Percentiles rank a stretch among this genome's conserved stretches.
Evolutionary conservation across 306 rosid species (phyloP).

Genomic region (Spatholobus suberectus): DNA sequence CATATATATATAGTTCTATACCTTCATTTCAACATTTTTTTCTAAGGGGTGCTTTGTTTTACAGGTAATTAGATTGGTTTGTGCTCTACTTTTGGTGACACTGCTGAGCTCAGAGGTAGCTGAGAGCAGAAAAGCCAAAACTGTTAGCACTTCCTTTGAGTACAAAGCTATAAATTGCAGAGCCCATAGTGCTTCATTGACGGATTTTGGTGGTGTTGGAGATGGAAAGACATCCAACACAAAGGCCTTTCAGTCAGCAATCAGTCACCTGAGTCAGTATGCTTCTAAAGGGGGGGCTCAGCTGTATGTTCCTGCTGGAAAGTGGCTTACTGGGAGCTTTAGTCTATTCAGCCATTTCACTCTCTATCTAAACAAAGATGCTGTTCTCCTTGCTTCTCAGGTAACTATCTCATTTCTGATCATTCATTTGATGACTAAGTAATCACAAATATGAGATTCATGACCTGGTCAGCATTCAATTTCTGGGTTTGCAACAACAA

Average conservation of each 20-base stretch:
- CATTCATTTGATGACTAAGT: background rate
- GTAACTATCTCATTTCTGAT: constrained; percentile 39
- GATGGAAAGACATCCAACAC: constrained; percentile 80
- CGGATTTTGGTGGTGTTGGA: constrained; percentile 83
- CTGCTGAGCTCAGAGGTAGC: constrained; percentile 49
- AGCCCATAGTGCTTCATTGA: constrained; percentile 66
- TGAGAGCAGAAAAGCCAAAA: constrained; percentile 51
- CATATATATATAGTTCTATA: background rate
- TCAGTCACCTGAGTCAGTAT: constrained; percentile 57
- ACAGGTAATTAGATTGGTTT: constrained; percentile 44
- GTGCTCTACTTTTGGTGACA: constrained; percentile 42
- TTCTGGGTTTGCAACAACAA: background rate
- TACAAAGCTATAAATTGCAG: constrained; percentile 76
- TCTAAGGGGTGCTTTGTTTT: constrained; percentile 1
- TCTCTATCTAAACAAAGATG: constrained; percentile 63
- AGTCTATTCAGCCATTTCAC: constrained; percentile 77
- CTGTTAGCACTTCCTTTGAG: constrained; percentile 44
- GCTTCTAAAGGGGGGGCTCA: constrained; percentile 65
- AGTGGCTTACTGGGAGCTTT: constrained; percentile 89
- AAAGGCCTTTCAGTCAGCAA: constrained; percentile 69
- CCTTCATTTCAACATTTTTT: background rate
- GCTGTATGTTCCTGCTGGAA: constrained; percentile 79
- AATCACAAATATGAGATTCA: background rate
- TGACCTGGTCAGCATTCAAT: background rate
- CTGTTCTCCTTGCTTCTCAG: constrained; percentile 84